Base-by-base conservation (phyloP, 805 yeast genomes). In the Hanseniaspora valbyensis region DNA sequence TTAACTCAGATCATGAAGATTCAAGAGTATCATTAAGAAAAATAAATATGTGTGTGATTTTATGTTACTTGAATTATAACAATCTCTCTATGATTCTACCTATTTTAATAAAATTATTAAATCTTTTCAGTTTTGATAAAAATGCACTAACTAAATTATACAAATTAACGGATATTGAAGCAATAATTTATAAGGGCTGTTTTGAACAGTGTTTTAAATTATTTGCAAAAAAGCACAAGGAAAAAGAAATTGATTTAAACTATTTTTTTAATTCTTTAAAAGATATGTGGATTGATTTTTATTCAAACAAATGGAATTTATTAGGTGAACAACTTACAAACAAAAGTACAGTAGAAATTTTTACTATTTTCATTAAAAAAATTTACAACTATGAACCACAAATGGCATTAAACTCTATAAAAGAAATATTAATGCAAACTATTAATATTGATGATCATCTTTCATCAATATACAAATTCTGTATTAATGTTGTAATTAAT, bases 381-480 rank as follows among this genome's bases (percentile, higher is more conserved):
- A 18, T 48, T 19, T 48, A 48, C 28, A n/a, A 21, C 7, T 18
- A 10, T 12, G 19, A 40, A 10, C 36, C 42, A 26, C 2, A n/a
- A 10, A 21, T 7, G 12, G 33, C 37, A 26, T 24, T 48, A 4
- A 8, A 25, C 3, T 28, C 34, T 8, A 48, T 48, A 5, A 32
- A 48, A 40, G 32, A 18, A 3, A 25, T 48, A 6, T 14, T 48
- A 16, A 26, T 12, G 12, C 36, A 40, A 12, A 10, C 44, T 4
- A 48, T 48, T 18, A 37, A 48, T 8, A 18, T 48, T 18, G 51
- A 48, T 33, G 51, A 48, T 19, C 28, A 36, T 2, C n/a, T n/a
- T 14, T 48, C 51, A 3, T 22, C 30, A 12, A 48, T 48, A 8
- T 48, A 40, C 24, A 26, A 40, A 6, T 33, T 24, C 8, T 48